Base-by-base conservation (phyloP, 352 stramenopile genomes). In the Saprolegnia diclina region DNA sequence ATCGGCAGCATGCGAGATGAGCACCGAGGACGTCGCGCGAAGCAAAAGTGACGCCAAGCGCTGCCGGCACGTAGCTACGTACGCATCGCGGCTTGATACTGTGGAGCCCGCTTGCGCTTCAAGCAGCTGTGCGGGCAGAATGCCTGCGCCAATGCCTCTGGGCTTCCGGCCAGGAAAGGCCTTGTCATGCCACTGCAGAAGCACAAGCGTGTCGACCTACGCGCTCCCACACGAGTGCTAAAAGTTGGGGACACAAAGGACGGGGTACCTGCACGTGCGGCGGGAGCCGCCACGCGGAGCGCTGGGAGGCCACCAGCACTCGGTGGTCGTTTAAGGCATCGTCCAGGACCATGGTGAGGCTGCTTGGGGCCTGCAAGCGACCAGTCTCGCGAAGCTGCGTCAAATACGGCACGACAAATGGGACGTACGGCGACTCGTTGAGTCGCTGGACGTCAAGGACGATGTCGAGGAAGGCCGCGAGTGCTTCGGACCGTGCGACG, bases 391-490 rank as follows among this genome's bases (percentile, higher is more conserved):
- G 21, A 4, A 94, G 42, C 48, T 90, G 80, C 57, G 80, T 69
- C 55, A 94, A 72, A 61, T 92, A 92, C 26, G 87, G 85, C 10
- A 79, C 79, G 6, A 94, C 81, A 52, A 94, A 87, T 18, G 83
- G 75, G 24, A 90, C 76, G 52, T 85, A 71, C 26, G 64, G 65
- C 52, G 79, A 91, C 40, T 80, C 68, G 16, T 85, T 78, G 32
- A 90, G 70, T n/a, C 72, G 75, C 65, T 92, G 77, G 10, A 75
- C 81, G 14, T 75, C 77, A 35, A 85, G 79, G 0, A 94, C 78
- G 56, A 89, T 79, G 16, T 76, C 72, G 11, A 94, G 56, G 37
- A 92, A 90, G 42, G 83, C 82, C 10, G 84, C 83, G 0, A 94
- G 64, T 4, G 78, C 78, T 26, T 91, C 73, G 14, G 83, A 77